A percentile compares a stretch with the other conserved stretches of the same genome.
These are phyloP conservation scores for Salix koriyanagi DNA, from an alignment of 345 rosid genomes.

Conservation along the genomic window DNA sequence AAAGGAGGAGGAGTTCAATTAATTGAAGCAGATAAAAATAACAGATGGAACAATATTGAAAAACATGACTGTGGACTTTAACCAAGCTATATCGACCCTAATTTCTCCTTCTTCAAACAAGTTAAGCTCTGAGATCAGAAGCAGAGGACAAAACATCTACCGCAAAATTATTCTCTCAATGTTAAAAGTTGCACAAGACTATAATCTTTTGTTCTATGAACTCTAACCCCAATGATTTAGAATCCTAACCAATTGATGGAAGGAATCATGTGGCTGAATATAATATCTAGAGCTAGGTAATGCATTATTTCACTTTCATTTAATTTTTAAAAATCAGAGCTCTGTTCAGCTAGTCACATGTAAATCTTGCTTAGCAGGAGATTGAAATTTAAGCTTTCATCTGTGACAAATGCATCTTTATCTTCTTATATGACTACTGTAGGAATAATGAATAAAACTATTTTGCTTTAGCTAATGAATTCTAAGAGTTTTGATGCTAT, in stretches of 20 bases:
- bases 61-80: neutral
- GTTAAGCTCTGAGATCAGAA: neutral
- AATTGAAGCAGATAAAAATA: neutral
- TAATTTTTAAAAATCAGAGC: too few relatives aligned
- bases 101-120: neutral
- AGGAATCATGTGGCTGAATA: neutral
- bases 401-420: too few relatives aligned
- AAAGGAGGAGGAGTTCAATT: neutral
- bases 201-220: neutral
- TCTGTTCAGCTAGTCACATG: too few relatives aligned
- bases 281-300: neutral
- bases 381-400: too few relatives aligned
- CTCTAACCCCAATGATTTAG: neutral
- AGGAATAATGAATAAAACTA: too few relatives aligned
- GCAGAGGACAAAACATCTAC: neutral
- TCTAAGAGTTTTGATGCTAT: too few relatives aligned
- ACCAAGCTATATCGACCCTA: neutral
- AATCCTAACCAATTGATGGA: neutral
- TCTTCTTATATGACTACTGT: too few relatives aligned
- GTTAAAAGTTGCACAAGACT: neutral
- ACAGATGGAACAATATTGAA: neutral
- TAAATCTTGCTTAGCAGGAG: too few relatives aligned
- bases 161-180: neutral
- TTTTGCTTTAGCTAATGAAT: too few relatives aligned
- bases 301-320: too few relatives aligned